phyloP scores from a whole-genome alignment of 169 alveolate species.

The Cryptosporidium xiaoi region DNA sequence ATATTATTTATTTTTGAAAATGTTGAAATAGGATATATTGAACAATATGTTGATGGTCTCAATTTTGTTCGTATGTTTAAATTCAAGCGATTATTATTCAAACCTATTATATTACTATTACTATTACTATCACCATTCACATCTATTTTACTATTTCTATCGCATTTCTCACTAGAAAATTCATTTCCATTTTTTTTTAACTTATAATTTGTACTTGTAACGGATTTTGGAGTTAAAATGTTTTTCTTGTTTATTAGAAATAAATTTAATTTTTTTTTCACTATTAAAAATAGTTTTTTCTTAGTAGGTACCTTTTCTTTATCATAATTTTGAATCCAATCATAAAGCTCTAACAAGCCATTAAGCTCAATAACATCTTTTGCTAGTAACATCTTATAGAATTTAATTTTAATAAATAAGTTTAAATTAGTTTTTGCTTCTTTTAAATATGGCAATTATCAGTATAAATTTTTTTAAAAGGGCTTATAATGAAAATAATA shows the following conservation, averaged over 20 bases:
- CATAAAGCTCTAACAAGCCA: constrained; percentile 31
- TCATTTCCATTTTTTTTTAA: not conserved
- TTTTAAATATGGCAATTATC: not conserved
- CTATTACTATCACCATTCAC: not conserved
- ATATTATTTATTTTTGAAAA: constrained; percentile 40
- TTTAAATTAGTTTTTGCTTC: not conserved
- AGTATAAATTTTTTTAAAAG: too few relatives aligned
- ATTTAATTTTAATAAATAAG: too few relatives aligned
- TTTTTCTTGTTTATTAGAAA: not conserved
- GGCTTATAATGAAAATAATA: too few relatives aligned
- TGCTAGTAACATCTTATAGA: not conserved
- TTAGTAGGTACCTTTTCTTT: constrained; percentile 33
- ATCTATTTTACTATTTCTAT: not conserved
- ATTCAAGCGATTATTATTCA: not conserved
- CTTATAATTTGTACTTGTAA: not conserved
- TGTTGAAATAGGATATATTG: constrained; percentile 59
- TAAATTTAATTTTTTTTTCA: constrained; percentile 28
- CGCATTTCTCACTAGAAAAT: constrained; percentile 25
- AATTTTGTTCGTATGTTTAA: constrained; percentile 2
- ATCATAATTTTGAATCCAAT: constrained; percentile 54
- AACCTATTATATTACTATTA: too few relatives aligned
- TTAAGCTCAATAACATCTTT: constrained; percentile 26
- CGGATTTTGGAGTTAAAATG: constrained; percentile 3
- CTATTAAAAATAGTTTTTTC: constrained; percentile 1
- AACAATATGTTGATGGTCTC: constrained; percentile 43